Evolutionary conservation across 73 alveolate species (phyloP).

Genomic region (Loxodes magnus): DNA sequence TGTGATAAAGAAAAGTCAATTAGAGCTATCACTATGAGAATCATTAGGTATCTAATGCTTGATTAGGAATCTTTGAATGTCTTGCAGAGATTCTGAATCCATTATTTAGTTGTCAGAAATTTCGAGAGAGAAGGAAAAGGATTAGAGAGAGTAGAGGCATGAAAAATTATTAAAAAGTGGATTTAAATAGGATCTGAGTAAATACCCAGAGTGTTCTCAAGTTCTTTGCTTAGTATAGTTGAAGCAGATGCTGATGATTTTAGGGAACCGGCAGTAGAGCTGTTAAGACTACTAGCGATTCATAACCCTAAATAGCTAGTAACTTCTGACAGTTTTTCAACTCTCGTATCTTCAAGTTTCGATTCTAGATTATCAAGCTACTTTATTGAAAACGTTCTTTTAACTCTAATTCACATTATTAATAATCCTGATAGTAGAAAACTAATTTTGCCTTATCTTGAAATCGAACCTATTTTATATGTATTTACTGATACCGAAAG

Average conservation of each 20-base stretch:
- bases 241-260: constrained; percentile 5
- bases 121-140: background rate
- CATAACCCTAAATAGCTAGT: background rate
- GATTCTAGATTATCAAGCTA: background rate
- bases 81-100: background rate
- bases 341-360: background rate
- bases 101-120: constrained; percentile 1
- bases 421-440: background rate
- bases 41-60: background rate
- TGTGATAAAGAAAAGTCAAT: constrained; percentile 3
- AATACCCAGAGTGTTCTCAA: background rate
- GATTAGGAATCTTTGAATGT: background rate
- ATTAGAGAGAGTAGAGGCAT: background rate
- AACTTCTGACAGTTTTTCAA: background rate
- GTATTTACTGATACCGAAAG: constrained; percentile 1
- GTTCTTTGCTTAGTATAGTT: background rate
- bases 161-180: constrained; percentile 2
- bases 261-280: background rate
- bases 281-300: background rate
- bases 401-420: background rate
- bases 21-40: background rate
- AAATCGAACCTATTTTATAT: background rate
- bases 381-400: background rate
- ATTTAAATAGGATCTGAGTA: background rate
- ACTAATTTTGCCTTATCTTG: background rate